A percentile compares a stretch with the other conserved stretches of the same genome.
These are phyloP conservation scores for Sporobolus alterniflorus DNA, from an alignment of 202 grass and related monocot species.

Conservation along the genomic window DNA sequence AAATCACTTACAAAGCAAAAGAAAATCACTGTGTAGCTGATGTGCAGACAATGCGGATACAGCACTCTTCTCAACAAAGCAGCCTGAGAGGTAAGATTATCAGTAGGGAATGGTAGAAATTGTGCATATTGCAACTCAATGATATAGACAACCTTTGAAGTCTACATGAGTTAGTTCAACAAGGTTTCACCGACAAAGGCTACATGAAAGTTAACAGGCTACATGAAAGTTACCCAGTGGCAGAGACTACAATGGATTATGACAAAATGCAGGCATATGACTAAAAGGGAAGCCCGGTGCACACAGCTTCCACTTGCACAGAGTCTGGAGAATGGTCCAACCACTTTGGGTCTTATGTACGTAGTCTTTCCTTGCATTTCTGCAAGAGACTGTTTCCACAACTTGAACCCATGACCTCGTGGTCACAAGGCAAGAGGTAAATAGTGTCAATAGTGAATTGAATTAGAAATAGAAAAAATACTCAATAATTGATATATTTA, in stretches of 20 bases:
- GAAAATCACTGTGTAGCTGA: not conserved
- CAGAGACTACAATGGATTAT: not conserved
- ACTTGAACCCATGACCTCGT: too few relatives aligned
- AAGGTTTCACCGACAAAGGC: too few relatives aligned
- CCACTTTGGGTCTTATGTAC: too few relatives aligned
- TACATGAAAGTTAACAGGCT: not conserved
- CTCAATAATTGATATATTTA: not conserved
- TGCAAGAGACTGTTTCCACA: too few relatives aligned
- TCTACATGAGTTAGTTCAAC: too few relatives aligned
- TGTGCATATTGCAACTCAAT: constrained; percentile 13
- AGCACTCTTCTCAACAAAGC: constrained; percentile 4
- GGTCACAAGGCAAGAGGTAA: too few relatives aligned
- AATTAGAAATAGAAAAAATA: constrained; percentile 22
- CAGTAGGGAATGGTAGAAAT: constrained; percentile 1
- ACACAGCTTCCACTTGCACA: too few relatives aligned
- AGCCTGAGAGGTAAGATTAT: constrained; percentile 27
- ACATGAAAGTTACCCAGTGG: constrained; percentile 6
- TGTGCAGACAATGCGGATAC: not conserved
- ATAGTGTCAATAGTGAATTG: not conserved
- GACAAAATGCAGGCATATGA: not conserved
- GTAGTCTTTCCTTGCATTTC: too few relatives aligned
- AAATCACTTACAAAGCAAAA: constrained; percentile 28
- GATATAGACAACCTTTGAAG: not conserved
- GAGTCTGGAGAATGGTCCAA: too few relatives aligned
- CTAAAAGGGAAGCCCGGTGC: too few relatives aligned